A percentile compares a stretch with the other conserved stretches of the same genome.
Conservation (phyloP, 768 basidiomycete species). For the Botryobasidium botryosum region DNA sequence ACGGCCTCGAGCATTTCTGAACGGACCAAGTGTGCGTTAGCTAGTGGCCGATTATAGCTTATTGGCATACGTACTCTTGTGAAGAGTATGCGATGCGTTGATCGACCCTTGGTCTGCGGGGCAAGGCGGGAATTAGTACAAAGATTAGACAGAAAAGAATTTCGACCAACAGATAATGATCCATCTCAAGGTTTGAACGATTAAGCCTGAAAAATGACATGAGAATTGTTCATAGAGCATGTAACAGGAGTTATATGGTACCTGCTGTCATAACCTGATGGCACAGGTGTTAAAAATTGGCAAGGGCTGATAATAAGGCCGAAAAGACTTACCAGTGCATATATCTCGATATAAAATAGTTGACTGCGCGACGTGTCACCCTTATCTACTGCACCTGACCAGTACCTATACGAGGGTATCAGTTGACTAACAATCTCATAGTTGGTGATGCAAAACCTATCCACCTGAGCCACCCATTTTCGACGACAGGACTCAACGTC, state of each 20-base stretch:
- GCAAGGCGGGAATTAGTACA: constrained; percentile 1
- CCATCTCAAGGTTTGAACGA: constrained; percentile 44
- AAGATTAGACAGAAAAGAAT: not conserved
- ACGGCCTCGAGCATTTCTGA: constrained; percentile 55
- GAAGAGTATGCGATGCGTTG: constrained; percentile 58
- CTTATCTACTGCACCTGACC: constrained; percentile 15
- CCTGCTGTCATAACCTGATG: not conserved
- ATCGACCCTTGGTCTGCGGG: constrained; percentile 56
- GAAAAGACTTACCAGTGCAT: constrained; percentile 35
- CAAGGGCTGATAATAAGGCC: not conserved
- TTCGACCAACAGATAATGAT: constrained; percentile 46
- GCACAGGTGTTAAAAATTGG: not conserved
- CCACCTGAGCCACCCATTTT: constrained; percentile 44
- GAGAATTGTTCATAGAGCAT: constrained; percentile 17
- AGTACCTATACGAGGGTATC: constrained; percentile 11
- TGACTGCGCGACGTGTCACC: constrained; percentile 4
- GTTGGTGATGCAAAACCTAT: not conserved
- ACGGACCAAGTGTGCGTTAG: constrained; percentile 11
- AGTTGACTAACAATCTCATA: not conserved
- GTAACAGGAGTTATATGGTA: not conserved
- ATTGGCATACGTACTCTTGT: constrained; percentile 38
- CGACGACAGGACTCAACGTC: constrained; percentile 43
- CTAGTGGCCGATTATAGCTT: not conserved
- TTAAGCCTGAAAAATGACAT: constrained; percentile 25
- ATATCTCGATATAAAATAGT: constrained; percentile 49